These are phyloP conservation scores for Trichoderma sp. DNA, from an alignment of 2,329 filamentous ascomycete species.

Conservation along the genomic window DNA sequence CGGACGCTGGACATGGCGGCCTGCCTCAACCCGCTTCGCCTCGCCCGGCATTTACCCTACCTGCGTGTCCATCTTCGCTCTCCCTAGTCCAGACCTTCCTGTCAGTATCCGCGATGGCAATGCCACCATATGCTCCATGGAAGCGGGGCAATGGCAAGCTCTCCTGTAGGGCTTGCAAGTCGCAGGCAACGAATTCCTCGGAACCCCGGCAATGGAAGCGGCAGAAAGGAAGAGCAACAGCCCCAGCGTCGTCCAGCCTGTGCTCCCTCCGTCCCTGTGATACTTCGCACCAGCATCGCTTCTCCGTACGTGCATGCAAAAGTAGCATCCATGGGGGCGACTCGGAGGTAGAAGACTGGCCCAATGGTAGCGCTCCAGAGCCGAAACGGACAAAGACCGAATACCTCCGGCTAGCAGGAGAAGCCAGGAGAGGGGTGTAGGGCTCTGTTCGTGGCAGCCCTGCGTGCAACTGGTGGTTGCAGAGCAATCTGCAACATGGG, in stretches of 20 bases:
- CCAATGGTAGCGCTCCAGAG: conserved; percentile 4
- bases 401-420: conserved; percentile 15
- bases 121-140: neutral
- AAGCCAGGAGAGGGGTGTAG: conserved; percentile 10
- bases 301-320: neutral
- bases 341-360: neutral
- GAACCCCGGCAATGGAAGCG: conserved; percentile 12
- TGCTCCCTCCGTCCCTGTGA: neutral
- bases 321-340: neutral
- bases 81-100: conserved; percentile 14
- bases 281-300: neutral
- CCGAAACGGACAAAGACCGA: conserved; percentile 1
- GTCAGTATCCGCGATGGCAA: conserved; percentile 1
- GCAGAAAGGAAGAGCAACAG: conserved; percentile 7
- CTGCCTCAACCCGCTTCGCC: conserved; percentile 11
- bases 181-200: neutral
- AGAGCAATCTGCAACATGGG: neutral
- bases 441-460: conserved; percentile 15
- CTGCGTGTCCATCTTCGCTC: neutral
- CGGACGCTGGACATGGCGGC: conserved; percentile 17
- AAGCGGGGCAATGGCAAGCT: neutral
- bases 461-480: neutral
- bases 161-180: neutral
- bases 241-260: neutral
- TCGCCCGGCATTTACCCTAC: neutral